phyloP scores from a whole-genome alignment of 2,329 filamentous ascomycete species.

The Dothiorella sarmentorum region DNA sequence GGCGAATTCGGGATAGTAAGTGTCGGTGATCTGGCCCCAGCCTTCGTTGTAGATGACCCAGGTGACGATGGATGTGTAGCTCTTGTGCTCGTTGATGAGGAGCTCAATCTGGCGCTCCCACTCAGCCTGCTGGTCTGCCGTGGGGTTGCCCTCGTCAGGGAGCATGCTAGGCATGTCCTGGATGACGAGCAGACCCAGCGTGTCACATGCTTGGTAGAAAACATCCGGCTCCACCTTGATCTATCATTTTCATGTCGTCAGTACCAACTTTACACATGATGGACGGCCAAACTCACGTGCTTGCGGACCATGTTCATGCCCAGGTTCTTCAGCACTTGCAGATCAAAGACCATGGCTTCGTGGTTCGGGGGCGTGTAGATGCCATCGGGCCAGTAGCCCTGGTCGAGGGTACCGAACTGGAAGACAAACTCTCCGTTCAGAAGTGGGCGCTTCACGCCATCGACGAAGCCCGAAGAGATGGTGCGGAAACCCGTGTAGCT shows the following conservation, averaged over 20 bases:
- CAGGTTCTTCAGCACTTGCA: constrained; percentile 60
- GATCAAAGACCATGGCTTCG: constrained; percentile 66
- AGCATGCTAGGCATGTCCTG: constrained; percentile 68
- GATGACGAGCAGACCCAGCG: constrained; percentile 63
- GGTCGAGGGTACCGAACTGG: constrained; percentile 65
- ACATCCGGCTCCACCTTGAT: constrained; percentile 66
- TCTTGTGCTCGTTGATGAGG: constrained; percentile 61
- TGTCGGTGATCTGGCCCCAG: constrained; percentile 59
- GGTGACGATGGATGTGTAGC: constrained; percentile 61
- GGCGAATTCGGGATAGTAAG: constrained; percentile 53
- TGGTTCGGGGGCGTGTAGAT: constrained; percentile 62
- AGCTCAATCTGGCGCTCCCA: constrained; percentile 62
- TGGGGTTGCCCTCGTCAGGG: constrained; percentile 33
- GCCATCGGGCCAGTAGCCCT: constrained; percentile 70
- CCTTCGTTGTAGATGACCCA: constrained; percentile 73
- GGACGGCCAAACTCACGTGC: constrained; percentile 50
- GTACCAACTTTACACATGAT: background rate
- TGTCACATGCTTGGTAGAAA: constrained; percentile 66
- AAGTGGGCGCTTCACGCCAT: constrained; percentile 59
- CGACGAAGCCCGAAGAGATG: constrained; percentile 53
- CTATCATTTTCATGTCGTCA: constrained; percentile 28
- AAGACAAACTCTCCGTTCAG: constrained; percentile 69
- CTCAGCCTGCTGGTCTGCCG: constrained; percentile 56
- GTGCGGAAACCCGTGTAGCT: constrained; percentile 71
- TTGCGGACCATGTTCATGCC: constrained; percentile 71